A percentile compares a stretch with the other conserved stretches of the same genome.
phyloP scores from a whole-genome alignment of 2,329 filamentous ascomycete genomes.

The Hypoxylon sp. region DNA sequence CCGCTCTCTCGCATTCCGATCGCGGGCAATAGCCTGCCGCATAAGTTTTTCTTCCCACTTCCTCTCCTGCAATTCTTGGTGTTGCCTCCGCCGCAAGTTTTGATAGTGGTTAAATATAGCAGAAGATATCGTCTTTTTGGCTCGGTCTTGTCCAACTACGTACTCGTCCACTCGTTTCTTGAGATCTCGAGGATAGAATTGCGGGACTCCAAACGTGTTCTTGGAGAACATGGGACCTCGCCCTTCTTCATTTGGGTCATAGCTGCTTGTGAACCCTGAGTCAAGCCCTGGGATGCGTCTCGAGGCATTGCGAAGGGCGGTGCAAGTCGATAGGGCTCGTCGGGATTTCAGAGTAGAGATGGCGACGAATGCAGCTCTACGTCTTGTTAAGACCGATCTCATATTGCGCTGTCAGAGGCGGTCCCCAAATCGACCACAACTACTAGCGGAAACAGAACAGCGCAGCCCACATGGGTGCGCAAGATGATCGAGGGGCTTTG shows the following conservation, averaged over 20 bases:
- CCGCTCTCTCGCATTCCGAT: slow-evolving; percentile 70
- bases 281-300: slow-evolving; percentile 65
- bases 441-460: slow-evolving; percentile 30
- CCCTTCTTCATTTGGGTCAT: slow-evolving; percentile 68
- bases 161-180: slow-evolving; percentile 96
- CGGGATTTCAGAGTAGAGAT: slow-evolving; percentile 26
- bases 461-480: slow-evolving; percentile 26
- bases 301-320: slow-evolving; percentile 48
- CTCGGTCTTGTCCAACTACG: slow-evolving; percentile 94
- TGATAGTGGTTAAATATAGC: slow-evolving; percentile 98
- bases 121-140: slow-evolving; percentile 92
- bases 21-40: slow-evolving; percentile 77
- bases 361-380: slow-evolving; percentile 38
- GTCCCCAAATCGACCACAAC: slow-evolving; percentile 16
- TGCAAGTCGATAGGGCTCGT: slow-evolving; percentile 52
- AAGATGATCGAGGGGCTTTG: slow-evolving; percentile 3
- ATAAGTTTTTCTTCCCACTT: slow-evolving; percentile 72
- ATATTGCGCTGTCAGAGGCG: slow-evolving; percentile 37
- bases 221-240: slow-evolving; percentile 73
- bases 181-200: slow-evolving; percentile 76
- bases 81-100: slow-evolving; percentile 80
- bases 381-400: slow-evolving; percentile 45
- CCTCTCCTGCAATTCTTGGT: slow-evolving; percentile 78
- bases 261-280: slow-evolving; percentile 70
- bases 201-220: slow-evolving; percentile 69